A percentile compares a stretch with the other conserved stretches of the same genome.
Conservation (phyloP, 257 asterid genomes). For the Henckelia pumila region DNA sequence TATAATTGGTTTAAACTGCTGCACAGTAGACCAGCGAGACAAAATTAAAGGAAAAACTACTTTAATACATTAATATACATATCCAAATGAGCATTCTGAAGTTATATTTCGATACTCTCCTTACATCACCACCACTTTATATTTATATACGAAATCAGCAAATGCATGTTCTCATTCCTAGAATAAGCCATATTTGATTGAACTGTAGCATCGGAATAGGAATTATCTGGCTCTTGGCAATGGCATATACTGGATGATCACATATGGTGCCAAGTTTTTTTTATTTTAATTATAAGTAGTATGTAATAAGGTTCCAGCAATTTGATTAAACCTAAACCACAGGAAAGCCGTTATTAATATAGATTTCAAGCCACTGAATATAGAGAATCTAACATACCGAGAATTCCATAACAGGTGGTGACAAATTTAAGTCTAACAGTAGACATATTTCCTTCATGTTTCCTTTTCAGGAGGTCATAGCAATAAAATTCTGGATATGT, state of each 20-base stretch:
- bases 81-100: constrained; percentile 39
- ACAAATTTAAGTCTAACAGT: constrained; percentile 85
- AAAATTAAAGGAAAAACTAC: constrained; percentile 24
- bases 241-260: constrained; percentile 84
- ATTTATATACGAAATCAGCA: constrained; percentile 64
- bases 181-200: constrained; percentile 69
- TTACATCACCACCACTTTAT: constrained; percentile 47
- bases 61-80: constrained; percentile 32
- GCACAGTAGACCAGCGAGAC: constrained; percentile 27
- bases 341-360: constrained; percentile 20
- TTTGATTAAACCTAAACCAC: constrained; percentile 65
- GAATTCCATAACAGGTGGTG: constrained; percentile 80
- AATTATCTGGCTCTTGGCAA: constrained; percentile 75
- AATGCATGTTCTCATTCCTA: constrained; percentile 97
- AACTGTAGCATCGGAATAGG: constrained; percentile 60
- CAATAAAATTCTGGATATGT: constrained; percentile 66
- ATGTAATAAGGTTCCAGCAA: constrained; percentile 94
- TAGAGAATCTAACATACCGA: constrained; percentile 51
- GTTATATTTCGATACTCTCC: constrained; percentile 37
- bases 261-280: constrained; percentile 80
- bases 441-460: constrained; percentile 74
- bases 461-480: constrained; percentile 64
- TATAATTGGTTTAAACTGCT: constrained; percentile 28
- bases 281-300: constrained; percentile 78
- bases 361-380: constrained; percentile 1